Conservation (phyloP, 257 asterid species). For the Plantago ovata region DNA sequence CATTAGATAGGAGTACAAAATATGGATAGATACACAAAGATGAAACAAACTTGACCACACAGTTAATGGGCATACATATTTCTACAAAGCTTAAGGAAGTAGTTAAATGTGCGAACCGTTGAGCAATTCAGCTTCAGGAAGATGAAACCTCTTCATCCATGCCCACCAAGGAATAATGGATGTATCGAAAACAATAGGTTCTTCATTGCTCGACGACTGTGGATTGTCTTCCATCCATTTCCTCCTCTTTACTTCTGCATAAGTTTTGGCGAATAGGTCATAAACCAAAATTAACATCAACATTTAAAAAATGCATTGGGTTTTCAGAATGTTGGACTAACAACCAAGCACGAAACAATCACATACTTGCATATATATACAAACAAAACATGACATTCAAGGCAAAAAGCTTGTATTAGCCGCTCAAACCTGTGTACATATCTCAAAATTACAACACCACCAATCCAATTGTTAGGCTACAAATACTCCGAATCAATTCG, state of each 20-base stretch:
- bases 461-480: no score
- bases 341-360: no score
- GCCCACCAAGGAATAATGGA: constrained; percentile 98
- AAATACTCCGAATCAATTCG: no score
- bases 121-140: constrained; percentile 95
- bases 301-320: background rate
- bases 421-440: no score
- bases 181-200: constrained; percentile 77
- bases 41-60: background rate
- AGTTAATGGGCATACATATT: background rate
- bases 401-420: no score
- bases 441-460: no score
- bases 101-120: constrained; percentile 47
- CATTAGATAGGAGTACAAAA: background rate
- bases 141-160: constrained; percentile 93
- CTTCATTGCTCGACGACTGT: constrained; percentile 69
- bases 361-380: no score
- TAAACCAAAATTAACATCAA: constrained; percentile 4
- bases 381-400: no score
- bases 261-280: constrained; percentile 11
- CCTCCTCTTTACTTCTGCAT: constrained; percentile 92
- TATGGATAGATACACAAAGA: background rate
- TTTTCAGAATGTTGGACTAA: background rate
- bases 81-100: background rate
- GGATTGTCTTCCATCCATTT: constrained; percentile 84